Conservation (phyloP, 345 rosid species). For the Citrus sinensis region DNA sequence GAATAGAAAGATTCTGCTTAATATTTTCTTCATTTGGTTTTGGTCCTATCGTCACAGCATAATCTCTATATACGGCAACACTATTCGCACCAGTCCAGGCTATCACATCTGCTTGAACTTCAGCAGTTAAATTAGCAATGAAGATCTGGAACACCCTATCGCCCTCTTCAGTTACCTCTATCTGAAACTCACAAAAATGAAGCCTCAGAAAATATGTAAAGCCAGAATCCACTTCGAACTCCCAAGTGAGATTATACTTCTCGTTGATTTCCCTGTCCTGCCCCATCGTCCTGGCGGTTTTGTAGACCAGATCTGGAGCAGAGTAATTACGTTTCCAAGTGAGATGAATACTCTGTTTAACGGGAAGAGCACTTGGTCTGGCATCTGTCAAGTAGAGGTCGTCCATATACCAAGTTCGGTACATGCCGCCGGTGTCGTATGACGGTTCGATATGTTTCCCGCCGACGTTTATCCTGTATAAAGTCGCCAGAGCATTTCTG, state of each 20-base stretch:
- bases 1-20: conserved; percentile 29
- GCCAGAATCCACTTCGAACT: conserved; percentile 31
- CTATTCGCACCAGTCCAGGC: conserved; percentile 5
- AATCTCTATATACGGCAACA: conserved; percentile 27
- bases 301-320: conserved; percentile 33
- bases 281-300: conserved; percentile 36
- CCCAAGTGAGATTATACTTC: conserved; percentile 42
- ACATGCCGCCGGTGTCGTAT: conserved; percentile 28
- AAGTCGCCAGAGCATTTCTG: conserved; percentile 18
- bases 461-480: conserved; percentile 33
- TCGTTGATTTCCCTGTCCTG: not conserved
- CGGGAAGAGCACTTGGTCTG: accelerated
- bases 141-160: conserved; percentile 14
- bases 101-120: conserved; percentile 18
- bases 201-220: conserved; percentile 46
- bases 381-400: not conserved
- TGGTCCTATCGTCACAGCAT: not conserved
- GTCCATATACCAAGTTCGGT: conserved; percentile 25
- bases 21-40: conserved; percentile 8
- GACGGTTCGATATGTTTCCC: accelerated
- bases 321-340: conserved; percentile 8
- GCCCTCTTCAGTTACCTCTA: not conserved
- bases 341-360: not conserved
- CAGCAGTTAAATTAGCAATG: conserved; percentile 20
- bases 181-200: conserved; percentile 45